Percentiles rank a stretch among this genome's conserved stretches.
Conservation (phyloP, 768 basidiomycete genomes). For the Xerocomus brunneocitrinus region DNA sequence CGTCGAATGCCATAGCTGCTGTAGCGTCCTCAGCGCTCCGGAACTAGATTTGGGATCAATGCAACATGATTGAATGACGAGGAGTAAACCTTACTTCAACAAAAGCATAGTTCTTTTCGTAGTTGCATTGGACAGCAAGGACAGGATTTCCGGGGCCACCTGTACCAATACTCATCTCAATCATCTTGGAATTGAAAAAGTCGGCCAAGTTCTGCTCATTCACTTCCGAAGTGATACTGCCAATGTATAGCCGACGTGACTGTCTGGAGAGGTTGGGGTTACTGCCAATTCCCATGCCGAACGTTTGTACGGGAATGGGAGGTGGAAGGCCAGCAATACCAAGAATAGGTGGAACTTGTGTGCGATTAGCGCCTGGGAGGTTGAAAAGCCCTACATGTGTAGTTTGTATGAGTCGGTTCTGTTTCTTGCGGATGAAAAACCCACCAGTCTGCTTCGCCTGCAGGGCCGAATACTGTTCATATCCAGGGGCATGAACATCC, state of each 20-base stretch:
- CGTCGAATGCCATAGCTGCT: constrained; percentile 95
- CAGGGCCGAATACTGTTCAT: constrained; percentile 90
- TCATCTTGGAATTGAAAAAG: constrained; percentile 97
- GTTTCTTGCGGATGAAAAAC: constrained; percentile 9
- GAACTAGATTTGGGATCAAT: constrained; percentile 56
- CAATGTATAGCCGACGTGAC: constrained; percentile 92
- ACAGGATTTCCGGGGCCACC: constrained; percentile 86
- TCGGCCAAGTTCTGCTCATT: constrained; percentile 89
- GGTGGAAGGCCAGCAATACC: constrained; percentile 78
- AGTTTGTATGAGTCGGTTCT: constrained; percentile 8
- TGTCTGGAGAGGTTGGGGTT: constrained; percentile 91
- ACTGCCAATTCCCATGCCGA: constrained; percentile 81
- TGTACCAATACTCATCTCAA: constrained; percentile 83
- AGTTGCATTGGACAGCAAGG: constrained; percentile 91
- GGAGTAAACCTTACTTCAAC: constrained; percentile 68
- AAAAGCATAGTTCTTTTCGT: constrained; percentile 98
- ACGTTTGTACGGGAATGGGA: constrained; percentile 78
- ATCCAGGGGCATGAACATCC: constrained; percentile 95
- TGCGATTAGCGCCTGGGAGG: constrained; percentile 90
- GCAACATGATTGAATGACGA: background rate
- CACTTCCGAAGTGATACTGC: constrained; percentile 91
- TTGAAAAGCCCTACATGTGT: constrained; percentile 78
- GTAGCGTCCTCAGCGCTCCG: constrained; percentile 96
- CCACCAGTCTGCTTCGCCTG: constrained; percentile 98
- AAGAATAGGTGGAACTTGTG: constrained; percentile 78